Evolutionary conservation across 75 land plant genomes (phyloP).

Genomic region (Azolla pinnata): DNA sequence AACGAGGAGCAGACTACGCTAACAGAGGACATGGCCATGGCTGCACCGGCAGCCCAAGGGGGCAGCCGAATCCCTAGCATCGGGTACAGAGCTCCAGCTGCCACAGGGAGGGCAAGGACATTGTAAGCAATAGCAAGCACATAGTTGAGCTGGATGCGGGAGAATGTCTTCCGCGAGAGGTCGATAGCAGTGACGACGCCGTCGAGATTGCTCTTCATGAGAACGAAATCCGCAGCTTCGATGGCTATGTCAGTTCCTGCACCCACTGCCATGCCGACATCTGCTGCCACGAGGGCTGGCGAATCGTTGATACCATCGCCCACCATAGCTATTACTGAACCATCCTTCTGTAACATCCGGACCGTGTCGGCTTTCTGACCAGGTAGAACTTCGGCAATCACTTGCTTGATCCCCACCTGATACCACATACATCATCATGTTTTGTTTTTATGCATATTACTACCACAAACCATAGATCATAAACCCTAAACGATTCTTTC

Average conservation of each 20-base stretch:
- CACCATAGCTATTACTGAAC: conserved; percentile 87
- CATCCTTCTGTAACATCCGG: conserved; percentile 59
- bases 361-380: conserved; percentile 67
- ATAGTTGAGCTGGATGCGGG: conserved; percentile 74
- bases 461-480: no score
- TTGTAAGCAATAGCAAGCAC: conserved; percentile 97
- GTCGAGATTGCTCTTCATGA: conserved; percentile 84
- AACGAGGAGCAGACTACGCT: conserved; percentile 94
- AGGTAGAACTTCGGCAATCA: conserved; percentile 76
- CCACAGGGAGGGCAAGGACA: conserved; percentile 78
- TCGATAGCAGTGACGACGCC: conserved; percentile 99
- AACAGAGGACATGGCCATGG: conserved; percentile 93
- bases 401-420: conserved; percentile 47
- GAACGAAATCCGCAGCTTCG: conserved; percentile 93
- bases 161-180: conserved; percentile 78
- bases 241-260: conserved; percentile 99
- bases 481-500: no score
- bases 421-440: no score
- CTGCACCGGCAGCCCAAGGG: conserved; percentile 95
- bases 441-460: no score
- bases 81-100: conserved; percentile 85
- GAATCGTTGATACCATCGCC: conserved; percentile 98
- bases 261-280: conserved; percentile 97
- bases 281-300: conserved; percentile 95
- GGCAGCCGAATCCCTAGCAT: conserved; percentile 51